Percentiles rank a stretch among this genome's conserved stretches.
phyloP scores from a whole-genome alignment of 2,329 filamentous ascomycete species.

The Aspergillus sergii region DNA sequence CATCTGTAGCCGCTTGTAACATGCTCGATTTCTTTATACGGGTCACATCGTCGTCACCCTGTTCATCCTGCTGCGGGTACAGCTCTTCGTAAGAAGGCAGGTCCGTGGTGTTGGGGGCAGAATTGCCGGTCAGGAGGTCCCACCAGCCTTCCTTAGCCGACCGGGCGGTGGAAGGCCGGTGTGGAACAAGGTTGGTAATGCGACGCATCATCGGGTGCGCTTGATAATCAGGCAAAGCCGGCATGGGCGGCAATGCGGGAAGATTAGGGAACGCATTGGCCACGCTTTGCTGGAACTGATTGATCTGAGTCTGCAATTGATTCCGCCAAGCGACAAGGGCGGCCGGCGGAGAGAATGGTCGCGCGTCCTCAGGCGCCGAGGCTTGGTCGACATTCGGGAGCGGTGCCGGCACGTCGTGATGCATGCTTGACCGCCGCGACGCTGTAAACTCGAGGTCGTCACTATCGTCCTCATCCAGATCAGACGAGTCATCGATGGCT shows the following conservation, averaged over 20 bases:
- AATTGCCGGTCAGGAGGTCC: conserved; percentile 62
- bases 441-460: conserved; percentile 30
- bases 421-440: conserved; percentile 41
- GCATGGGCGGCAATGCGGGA: conserved; percentile 61
- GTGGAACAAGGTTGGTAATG: conserved; percentile 73
- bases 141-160: conserved; percentile 60
- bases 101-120: conserved; percentile 51
- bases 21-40: conserved; percentile 48
- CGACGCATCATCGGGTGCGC: conserved; percentile 71
- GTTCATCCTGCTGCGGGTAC: conserved; percentile 57
- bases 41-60: conserved; percentile 36
- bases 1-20: conserved; percentile 47
- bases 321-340: conserved; percentile 73
- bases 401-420: conserved; percentile 33
- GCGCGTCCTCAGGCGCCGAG: conserved; percentile 28
- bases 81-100: conserved; percentile 81
- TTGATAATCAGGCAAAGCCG: conserved; percentile 71
- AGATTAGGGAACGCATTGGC: conserved; percentile 67
- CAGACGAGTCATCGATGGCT: conserved; percentile 43
- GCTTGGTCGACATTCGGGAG: conserved; percentile 28
- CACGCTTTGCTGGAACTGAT: conserved; percentile 75
- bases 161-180: conserved; percentile 57
- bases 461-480: conserved; percentile 30
- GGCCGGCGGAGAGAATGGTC: conserved; percentile 56
- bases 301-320: conserved; percentile 71